Evolutionary conservation across 2,329 filamentous ascomycete species (phyloP).

Genomic region (Fusarium sp.): DNA sequence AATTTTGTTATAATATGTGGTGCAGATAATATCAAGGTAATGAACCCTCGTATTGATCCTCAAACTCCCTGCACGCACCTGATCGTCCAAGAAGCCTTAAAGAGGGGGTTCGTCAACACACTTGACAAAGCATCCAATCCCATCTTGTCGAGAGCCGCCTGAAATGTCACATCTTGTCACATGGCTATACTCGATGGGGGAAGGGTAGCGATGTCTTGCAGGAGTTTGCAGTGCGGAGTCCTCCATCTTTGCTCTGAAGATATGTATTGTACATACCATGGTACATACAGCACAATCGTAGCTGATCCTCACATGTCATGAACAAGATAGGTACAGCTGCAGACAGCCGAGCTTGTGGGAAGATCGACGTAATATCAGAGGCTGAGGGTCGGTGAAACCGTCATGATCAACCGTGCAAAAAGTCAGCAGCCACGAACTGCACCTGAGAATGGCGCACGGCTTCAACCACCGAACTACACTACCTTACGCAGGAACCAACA

Average conservation of each 20-base stretch:
- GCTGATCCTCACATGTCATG: slow-evolving; percentile 8
- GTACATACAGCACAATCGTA: not conserved
- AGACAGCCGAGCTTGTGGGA: not conserved
- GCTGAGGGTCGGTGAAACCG: not conserved
- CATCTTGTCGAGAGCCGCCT: slow-evolving; percentile 22
- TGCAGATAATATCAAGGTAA: slow-evolving; percentile 2
- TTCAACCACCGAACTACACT: not conserved
- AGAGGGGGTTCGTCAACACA: slow-evolving; percentile 25
- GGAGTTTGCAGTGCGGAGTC: slow-evolving; percentile 27
- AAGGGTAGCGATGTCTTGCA: slow-evolving; percentile 29
- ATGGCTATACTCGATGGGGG: slow-evolving; percentile 36
- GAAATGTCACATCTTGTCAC: slow-evolving; percentile 36
- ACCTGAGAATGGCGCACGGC: slow-evolving; percentile 17
- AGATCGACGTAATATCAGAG: not conserved
- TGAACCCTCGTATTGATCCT: slow-evolving; percentile 10
- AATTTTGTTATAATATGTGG: not conserved
- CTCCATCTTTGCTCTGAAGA: not conserved
- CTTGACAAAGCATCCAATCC: slow-evolving; percentile 23
- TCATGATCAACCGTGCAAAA: not conserved
- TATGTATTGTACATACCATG: not conserved
- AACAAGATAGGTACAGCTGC: not conserved
- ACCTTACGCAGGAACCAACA: slow-evolving; percentile 7
- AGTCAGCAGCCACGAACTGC: slow-evolving; percentile 10
- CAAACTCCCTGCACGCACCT: slow-evolving; percentile 14
- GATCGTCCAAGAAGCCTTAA: not conserved